A percentile compares a stretch with the other conserved stretches of the same genome.
Conservation (phyloP, 2,329 filamentous ascomycete species). For the Xylaria polymorpha region DNA sequence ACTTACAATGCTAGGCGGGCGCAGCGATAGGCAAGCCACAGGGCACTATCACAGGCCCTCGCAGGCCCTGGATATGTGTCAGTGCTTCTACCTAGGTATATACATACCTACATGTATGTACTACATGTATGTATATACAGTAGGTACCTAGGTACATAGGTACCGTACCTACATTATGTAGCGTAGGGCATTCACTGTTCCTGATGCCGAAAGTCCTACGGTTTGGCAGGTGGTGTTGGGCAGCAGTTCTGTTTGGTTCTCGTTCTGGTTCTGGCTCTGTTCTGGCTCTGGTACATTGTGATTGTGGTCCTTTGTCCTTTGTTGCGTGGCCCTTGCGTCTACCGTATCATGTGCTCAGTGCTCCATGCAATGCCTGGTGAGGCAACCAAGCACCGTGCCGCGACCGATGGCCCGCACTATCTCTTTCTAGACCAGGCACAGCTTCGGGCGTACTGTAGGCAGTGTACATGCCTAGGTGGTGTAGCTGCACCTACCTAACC, state of each 20-base stretch:
- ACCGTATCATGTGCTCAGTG: constrained; percentile 21
- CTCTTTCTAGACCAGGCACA: neutral
- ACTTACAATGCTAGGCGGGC: constrained; percentile 1
- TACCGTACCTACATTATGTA: too few relatives aligned
- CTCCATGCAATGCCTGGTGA: constrained; percentile 12
- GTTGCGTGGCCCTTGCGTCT: constrained; percentile 24
- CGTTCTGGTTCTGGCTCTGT: neutral
- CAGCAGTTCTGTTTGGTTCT: constrained; percentile 1
- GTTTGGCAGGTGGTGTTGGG: constrained; percentile 24
- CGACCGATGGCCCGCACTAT: neutral
- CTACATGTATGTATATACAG: too few relatives aligned
- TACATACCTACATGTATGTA: too few relatives aligned
- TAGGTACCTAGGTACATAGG: too few relatives aligned
- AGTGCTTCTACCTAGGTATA: neutral
- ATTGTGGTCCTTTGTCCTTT: constrained; percentile 1
- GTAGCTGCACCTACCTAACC: neutral
- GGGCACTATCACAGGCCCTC: neutral
- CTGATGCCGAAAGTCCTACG: neutral
- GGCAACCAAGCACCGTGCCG: constrained; percentile 12
- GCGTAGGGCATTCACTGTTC: neutral
- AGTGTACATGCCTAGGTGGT: neutral
- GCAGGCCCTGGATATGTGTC: constrained; percentile 6
- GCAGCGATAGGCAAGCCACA: constrained; percentile 3
- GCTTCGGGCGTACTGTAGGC: neutral
- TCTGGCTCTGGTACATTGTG: neutral